A percentile compares a stretch with the other conserved stretches of the same genome.
phyloP scores from a whole-genome alignment of 192 early-diverging fungal genomes.

The Umbelopsis ramanniana region DNA sequence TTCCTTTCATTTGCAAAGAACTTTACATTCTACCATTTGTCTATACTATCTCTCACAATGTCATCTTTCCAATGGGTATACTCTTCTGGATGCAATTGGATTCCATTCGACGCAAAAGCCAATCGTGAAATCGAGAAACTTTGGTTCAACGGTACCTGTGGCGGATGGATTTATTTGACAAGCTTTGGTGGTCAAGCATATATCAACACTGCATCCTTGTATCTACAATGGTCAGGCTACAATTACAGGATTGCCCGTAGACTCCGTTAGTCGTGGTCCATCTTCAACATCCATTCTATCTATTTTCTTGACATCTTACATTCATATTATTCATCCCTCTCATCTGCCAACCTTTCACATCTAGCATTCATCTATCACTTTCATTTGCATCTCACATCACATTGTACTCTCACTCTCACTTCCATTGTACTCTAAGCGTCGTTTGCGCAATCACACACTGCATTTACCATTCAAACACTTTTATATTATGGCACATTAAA shows the following conservation, averaged over 20 bases:
- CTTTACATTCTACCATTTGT: neutral
- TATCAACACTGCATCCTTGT: slow-evolving; percentile 1
- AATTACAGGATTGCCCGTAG: slow-evolving; percentile 9
- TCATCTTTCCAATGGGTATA: slow-evolving; percentile 15
- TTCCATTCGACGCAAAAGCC: slow-evolving; percentile 3
- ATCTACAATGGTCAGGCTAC: slow-evolving; percentile 10
- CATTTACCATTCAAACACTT: neutral
- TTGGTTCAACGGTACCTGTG: slow-evolving; percentile 17
- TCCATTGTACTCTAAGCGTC: too few relatives aligned
- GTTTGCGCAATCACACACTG: neutral
- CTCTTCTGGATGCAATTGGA: slow-evolving; percentile 21
- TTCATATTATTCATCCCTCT: neutral
- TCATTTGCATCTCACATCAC: too few relatives aligned
- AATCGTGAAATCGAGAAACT: slow-evolving; percentile 16
- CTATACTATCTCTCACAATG: neutral
- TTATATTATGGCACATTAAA: neutral
- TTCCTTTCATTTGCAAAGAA: neutral
- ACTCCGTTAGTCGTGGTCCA: neutral
- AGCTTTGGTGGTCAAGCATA: slow-evolving; percentile 1
- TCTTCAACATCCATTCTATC: neutral
- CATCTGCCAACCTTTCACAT: too few relatives aligned
- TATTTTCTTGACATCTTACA: neutral
- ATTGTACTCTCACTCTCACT: too few relatives aligned
- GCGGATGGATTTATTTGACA: neutral
- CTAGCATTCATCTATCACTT: too few relatives aligned